Base-by-base conservation (phyloP, 148 eudicot genomes). In the Limonium bicolor region DNA sequence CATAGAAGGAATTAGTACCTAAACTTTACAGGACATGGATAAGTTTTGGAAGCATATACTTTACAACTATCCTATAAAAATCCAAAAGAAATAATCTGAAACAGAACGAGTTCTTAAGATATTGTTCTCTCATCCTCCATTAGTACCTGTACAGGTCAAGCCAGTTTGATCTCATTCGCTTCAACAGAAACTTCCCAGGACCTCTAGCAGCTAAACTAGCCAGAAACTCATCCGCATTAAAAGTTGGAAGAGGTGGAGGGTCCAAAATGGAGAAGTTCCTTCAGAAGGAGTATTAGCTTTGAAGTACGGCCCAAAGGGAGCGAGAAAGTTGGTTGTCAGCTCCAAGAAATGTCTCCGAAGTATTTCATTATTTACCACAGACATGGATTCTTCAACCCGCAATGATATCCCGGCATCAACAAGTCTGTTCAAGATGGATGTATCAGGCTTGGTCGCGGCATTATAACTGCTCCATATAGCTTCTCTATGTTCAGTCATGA, bases 361-460 rank as follows among this genome's bases (percentile, higher is more conserved):
- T 62, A 90, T 90, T 70, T 90, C 97, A 63, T 84, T 90, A 63
- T 90, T 90, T 48, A 90, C 97, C 55, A 90, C 95, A 31, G 93
- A 84, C 97, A 90, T 90, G 20, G 97, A 90, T 61, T 90, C 95
- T 68, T 90, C 97, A 42, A 84, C 78, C 62, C 87, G 68, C 11
- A 85, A 80, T 15, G 92, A 90, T 41, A 86, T 48, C 19, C 97
- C 97, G 2, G 87, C 97, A 80, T 90, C 95, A 40, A 90, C 63
- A 35, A 90, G 92, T 73, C 97, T 77, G 58, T 90, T 90, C 65
- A 90, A 69, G 49, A 90, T 78, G 38, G 97, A 77, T 9, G 95
- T 84, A 53, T 90, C 97, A 13, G 97, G 97, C 64, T 84, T 90
- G 32, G 92, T 84, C 25, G 69, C 76, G 20, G 87, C 68, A 27